A percentile compares a stretch with the other conserved stretches of the same genome.
These are phyloP conservation scores for Hygrophoropsis aurantiaca DNA, from an alignment of 768 basidiomycete genomes.

Conservation along the genomic window DNA sequence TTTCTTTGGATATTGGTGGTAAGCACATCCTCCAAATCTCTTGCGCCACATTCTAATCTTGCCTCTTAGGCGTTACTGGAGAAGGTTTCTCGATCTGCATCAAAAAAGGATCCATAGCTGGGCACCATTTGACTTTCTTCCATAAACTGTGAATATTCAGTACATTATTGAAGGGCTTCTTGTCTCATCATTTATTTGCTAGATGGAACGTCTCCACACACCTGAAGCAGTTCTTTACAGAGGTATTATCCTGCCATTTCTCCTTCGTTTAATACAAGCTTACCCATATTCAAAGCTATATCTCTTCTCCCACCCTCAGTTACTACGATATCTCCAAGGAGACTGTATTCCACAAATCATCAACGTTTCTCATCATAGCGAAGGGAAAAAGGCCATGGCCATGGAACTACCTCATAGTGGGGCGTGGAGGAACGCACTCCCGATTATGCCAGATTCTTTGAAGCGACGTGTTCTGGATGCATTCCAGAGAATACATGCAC, in stretches of 20 bases:
- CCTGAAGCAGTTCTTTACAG: slow-evolving; percentile 7
- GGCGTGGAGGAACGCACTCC: slow-evolving; percentile 17
- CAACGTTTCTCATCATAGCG: slow-evolving; percentile 6
- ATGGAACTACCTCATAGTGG: slow-evolving; percentile 19
- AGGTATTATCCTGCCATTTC: no score
- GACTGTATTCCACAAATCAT: slow-evolving; percentile 14
- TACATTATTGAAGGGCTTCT: no score
- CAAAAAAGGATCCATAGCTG: slow-evolving; percentile 10
- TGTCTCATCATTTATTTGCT: no score
- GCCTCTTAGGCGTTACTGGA: neutral
- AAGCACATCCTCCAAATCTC: neutral
- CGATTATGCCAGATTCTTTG: slow-evolving; percentile 1
- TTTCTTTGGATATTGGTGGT: neutral
- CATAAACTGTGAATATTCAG: slow-evolving; percentile 11
- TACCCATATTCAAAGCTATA: no score
- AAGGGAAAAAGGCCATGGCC: slow-evolving; percentile 10
- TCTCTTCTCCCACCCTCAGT: slow-evolving; percentile 12
- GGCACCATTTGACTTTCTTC: slow-evolving; percentile 9
- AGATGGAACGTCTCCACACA: slow-evolving; percentile 5
- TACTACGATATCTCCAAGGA: slow-evolving; percentile 23
- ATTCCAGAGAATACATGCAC: slow-evolving; percentile 17
- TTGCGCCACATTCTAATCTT: neutral
- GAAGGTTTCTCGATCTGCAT: slow-evolving; percentile 1
- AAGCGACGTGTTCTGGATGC: slow-evolving; percentile 17
- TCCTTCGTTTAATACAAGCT: no score